A percentile compares a stretch with the other conserved stretches of the same genome.
These are phyloP conservation scores for Annona squamosa DNA, from an alignment of 164 flowering plant species.

Conservation along the genomic window DNA sequence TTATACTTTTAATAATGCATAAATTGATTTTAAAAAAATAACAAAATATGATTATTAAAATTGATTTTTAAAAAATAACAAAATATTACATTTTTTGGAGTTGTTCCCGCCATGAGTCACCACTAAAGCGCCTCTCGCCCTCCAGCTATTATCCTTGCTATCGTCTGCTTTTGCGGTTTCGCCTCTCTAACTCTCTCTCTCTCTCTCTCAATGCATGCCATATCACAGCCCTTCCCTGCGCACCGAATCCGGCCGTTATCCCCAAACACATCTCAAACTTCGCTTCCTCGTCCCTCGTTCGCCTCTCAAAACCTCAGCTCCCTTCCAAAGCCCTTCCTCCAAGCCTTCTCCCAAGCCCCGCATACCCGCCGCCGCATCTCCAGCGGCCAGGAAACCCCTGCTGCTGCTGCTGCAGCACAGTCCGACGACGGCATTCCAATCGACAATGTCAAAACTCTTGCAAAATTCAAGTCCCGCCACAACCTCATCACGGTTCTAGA, in stretches of 20 bases:
- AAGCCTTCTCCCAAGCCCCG: background rate
- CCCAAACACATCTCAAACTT: background rate
- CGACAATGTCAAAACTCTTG: slow-evolving; percentile 51
- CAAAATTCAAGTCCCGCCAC: slow-evolving; percentile 62
- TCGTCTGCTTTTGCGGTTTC: no score
- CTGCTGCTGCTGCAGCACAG: background rate
- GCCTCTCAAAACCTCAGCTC: background rate
- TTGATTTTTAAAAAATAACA: no score
- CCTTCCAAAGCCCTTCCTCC: background rate
- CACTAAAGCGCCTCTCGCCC: no score
- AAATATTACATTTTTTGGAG: no score
- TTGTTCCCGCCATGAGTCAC: no score
- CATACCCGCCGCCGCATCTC: background rate
- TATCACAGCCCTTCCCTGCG: background rate
- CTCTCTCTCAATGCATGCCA: background rate
- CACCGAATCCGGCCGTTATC: background rate
- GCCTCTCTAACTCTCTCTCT: background rate
- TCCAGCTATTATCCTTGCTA: no score
- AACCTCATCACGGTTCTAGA: slow-evolving; percentile 76
- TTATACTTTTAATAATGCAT: no score
- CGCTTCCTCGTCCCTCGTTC: background rate
- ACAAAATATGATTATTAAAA: no score
- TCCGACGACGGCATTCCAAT: slow-evolving; percentile 51
- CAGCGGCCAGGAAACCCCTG: background rate
- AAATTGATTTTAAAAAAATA: no score